phyloP scores from a whole-genome alignment of 2,329 filamentous ascomycete genomes.

The Pseudogymnoascus sp. region DNA sequence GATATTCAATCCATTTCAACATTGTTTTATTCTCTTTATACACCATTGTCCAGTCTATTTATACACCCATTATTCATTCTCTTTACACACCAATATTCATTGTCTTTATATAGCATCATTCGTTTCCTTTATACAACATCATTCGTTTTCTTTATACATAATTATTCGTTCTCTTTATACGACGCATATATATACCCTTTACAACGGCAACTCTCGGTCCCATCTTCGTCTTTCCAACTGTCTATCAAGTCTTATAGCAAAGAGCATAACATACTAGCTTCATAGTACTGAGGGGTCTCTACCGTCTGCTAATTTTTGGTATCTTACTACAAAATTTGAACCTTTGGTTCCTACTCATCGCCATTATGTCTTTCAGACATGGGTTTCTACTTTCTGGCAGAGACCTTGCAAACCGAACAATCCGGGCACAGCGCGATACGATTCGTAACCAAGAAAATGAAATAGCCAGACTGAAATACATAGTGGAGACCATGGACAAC shows the following conservation, averaged over 20 bases:
- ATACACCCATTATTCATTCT: background rate
- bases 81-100: background rate
- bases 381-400: background rate
- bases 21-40: background rate
- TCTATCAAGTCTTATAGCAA: background rate
- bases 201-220: background rate
- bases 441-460: background rate
- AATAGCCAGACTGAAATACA: background rate
- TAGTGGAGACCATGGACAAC: background rate
- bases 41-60: too few relatives aligned
- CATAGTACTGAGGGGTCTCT: background rate
- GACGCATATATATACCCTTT: background rate
- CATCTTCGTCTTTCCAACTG: background rate
- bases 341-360: background rate
- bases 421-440: background rate
- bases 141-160: too few relatives aligned
- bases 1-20: background rate
- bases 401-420: background rate
- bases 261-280: background rate
- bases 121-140: background rate
- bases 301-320: background rate
- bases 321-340: background rate
- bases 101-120: too few relatives aligned
- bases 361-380: background rate
- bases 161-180: background rate